These are phyloP conservation scores for Vigna reflexopilosa DNA, from an alignment of 306 rosid species.

Conservation along the genomic window DNA sequence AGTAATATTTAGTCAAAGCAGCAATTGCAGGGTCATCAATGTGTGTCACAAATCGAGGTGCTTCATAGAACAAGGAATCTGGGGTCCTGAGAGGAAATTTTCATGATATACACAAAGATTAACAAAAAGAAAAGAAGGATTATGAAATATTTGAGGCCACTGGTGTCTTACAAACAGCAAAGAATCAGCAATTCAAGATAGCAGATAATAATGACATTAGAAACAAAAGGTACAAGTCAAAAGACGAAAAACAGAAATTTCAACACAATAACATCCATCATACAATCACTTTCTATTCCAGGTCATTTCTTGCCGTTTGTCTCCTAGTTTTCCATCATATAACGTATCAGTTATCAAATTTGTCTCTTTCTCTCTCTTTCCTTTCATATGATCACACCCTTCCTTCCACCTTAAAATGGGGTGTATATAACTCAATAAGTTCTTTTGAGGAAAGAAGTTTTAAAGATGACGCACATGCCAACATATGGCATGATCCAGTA, in stretches of 20 bases:
- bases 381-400: too few species aligned
- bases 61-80: constrained; percentile 73
- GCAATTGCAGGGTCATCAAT: constrained; percentile 84
- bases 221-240: not conserved
- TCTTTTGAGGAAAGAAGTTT: not conserved
- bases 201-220: not conserved
- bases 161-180: not conserved
- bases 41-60: constrained; percentile 87
- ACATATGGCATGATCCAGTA: not conserved
- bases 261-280: not conserved
- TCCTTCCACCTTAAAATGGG: too few species aligned
- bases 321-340: too few species aligned
- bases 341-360: too few species aligned
- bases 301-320: too few species aligned
- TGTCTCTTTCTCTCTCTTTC: too few species aligned
- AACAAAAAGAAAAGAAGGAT: not conserved
- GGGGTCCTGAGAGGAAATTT: constrained; percentile 55
- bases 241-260: constrained; percentile 3
- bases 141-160: constrained; percentile 7
- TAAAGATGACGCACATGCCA: not conserved
- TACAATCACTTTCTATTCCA: too few species aligned
- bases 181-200: not conserved
- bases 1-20: constrained; percentile 75
- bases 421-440: not conserved
- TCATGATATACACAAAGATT: constrained; percentile 1